phyloP scores from a whole-genome alignment of 495 filamentous ascomycete species.

The Wilcoxina mikolae region DNA sequence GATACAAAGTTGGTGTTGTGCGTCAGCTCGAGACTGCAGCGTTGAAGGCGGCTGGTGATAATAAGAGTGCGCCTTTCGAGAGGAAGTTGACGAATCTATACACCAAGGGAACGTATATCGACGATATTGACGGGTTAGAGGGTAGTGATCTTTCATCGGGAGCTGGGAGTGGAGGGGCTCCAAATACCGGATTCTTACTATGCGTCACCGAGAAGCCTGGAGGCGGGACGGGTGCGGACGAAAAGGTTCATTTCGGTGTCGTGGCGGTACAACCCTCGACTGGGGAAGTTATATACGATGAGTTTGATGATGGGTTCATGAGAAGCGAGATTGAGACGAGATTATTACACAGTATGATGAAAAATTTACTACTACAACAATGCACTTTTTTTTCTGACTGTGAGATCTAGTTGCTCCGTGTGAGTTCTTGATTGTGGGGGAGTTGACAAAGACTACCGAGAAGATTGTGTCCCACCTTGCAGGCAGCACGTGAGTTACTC shows the following conservation, averaged over 20 bases:
- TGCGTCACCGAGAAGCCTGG: constrained; percentile 81
- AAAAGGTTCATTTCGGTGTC: constrained; percentile 84
- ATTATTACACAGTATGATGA: constrained; percentile 51
- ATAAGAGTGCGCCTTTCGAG: constrained; percentile 80
- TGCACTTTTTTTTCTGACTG: not conserved
- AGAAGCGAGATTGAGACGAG: constrained; percentile 88
- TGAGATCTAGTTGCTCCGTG: constrained; percentile 57
- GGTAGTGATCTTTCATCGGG: constrained; percentile 30
- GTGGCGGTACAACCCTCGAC: constrained; percentile 92
- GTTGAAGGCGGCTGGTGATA: constrained; percentile 89
- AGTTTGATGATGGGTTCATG: constrained; percentile 98
- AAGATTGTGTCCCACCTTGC: constrained; percentile 85
- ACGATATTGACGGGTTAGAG: constrained; percentile 75
- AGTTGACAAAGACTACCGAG: constrained; percentile 81
- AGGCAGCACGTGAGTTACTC: constrained; percentile 42
- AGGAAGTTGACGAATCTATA: constrained; percentile 92
- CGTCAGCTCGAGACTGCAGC: constrained; percentile 97
- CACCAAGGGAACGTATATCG: constrained; percentile 96
- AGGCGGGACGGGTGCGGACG: constrained; percentile 77
- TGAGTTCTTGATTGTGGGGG: constrained; percentile 89
- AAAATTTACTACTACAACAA: not conserved
- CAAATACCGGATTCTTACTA: constrained; percentile 75
- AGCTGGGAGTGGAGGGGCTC: constrained; percentile 41
- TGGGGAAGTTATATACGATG: constrained; percentile 90
- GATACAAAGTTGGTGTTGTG: constrained; percentile 92